phyloP scores from a whole-genome alignment of 2,329 filamentous ascomycete genomes.

The Plectosphaerella sp. region DNA sequence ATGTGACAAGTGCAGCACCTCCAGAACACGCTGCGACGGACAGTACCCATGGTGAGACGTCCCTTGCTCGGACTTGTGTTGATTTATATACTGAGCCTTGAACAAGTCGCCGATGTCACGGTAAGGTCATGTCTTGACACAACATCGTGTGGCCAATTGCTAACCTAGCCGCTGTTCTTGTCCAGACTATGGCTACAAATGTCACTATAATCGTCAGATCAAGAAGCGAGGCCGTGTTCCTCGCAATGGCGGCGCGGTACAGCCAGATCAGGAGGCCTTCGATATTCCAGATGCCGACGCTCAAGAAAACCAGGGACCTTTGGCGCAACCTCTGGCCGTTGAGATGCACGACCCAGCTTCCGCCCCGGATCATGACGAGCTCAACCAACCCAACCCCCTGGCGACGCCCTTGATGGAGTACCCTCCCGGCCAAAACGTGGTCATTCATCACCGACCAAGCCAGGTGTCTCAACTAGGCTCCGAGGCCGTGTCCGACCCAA shows the following conservation, averaged over 20 bases:
- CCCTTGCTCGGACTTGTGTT: not conserved
- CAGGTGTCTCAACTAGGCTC: not conserved
- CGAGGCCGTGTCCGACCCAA: constrained; percentile 6
- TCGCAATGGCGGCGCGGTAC: constrained; percentile 1
- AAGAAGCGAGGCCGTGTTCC: constrained; percentile 31
- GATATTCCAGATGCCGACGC: not conserved
- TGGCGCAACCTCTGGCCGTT: not conserved
- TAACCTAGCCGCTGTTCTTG: not conserved
- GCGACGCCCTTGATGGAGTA: no score
- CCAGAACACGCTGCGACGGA: constrained; percentile 37
- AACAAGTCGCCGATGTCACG: constrained; percentile 29
- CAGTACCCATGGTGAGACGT: constrained; percentile 29
- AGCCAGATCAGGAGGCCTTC: not conserved
- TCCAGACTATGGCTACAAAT: constrained; percentile 31
- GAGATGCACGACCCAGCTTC: not conserved
- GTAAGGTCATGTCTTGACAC: constrained; percentile 15
- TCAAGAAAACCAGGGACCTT: not conserved
- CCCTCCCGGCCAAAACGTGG: not conserved
- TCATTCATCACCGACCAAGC: not conserved
- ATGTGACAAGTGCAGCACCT: constrained; percentile 20
- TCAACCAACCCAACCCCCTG: not conserved
- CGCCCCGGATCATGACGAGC: not conserved
- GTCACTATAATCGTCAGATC: constrained; percentile 29
- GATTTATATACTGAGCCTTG: constrained; percentile 3
- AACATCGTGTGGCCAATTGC: not conserved